Conservation (phyloP, 352 stramenopile genomes). For the Phytophthora pluvialis region DNA sequence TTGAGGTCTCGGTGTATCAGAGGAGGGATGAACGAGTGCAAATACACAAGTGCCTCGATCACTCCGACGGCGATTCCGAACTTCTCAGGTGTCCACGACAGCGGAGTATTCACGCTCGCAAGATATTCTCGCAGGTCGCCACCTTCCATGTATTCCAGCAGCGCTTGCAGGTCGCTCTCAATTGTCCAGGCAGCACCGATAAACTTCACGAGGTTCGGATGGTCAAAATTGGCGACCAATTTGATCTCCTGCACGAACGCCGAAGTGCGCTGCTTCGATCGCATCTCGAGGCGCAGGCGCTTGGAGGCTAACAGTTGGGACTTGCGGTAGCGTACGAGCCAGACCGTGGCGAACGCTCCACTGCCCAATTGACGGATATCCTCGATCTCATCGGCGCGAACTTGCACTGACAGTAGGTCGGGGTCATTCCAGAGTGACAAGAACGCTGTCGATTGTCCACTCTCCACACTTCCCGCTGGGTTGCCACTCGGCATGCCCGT, state of each 20-base stretch:
- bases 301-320: slow-evolving; percentile 38
- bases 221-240: slow-evolving; percentile 48
- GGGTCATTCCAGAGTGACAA: slow-evolving; percentile 41
- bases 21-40: slow-evolving; percentile 45
- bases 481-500: neutral
- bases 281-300: slow-evolving; percentile 27
- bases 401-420: slow-evolving; percentile 33
- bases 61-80: slow-evolving; percentile 48
- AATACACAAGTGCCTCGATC: slow-evolving; percentile 46
- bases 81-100: slow-evolving; percentile 31
- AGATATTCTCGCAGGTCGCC: slow-evolving; percentile 45
- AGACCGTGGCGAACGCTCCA: slow-evolving; percentile 40
- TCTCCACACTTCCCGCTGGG: neutral
- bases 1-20: slow-evolving; percentile 54
- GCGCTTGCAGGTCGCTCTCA: slow-evolving; percentile 47
- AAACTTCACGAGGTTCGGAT: slow-evolving; percentile 52
- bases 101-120: neutral
- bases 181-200: slow-evolving; percentile 51
- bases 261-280: slow-evolving; percentile 39
- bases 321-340: slow-evolving; percentile 33
- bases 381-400: slow-evolving; percentile 37
- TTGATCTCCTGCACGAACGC: slow-evolving; percentile 54
- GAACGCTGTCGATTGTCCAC: slow-evolving; percentile 15
- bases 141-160: slow-evolving; percentile 57
- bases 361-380: slow-evolving; percentile 34